Evolutionary conservation across 805 yeast genomes (phyloP), one percentile per base, ranked within the genome.

Genomic region (Candida easanensis): DNA sequence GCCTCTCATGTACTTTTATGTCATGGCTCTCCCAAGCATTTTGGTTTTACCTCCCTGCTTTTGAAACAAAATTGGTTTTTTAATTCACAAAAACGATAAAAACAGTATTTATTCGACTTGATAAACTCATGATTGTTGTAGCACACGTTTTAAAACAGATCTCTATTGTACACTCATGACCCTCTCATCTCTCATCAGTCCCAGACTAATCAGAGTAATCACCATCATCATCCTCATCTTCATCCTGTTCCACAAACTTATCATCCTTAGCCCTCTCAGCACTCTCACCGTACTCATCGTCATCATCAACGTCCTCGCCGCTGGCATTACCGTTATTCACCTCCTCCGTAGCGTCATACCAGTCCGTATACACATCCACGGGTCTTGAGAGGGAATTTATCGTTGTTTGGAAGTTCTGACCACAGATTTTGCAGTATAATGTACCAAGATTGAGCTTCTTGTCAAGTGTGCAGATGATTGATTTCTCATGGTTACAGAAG

Each of bases 341-440:
- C 36, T 83, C 88, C 52, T 84, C 87, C 0, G 91, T 93, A 40
- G 98, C 98, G 70, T 91, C 99, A 41, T 88, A 88, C 99, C 99
- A 91, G 63, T 91, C 98, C 38, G 95, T 84, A 61, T 91, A 91
- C 14, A 91, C 85, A 66, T 91, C 99, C 33, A 91, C 89, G 0
- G 99, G 96, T 45, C 87, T 96, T 14, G 88, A 80, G 14, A 71
- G 53, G 1, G 69, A 78, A 62, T 88, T 88, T 53, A 90, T 88
- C 36, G 89, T 80, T 4, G 95, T 79, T 63, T 90, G 97, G 70
- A 93, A 91, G 30, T 79, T 76, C 63, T 90, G 97, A 0, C 97
- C 97, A 62, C 99, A 91, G 26, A 89, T 84, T 61, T 93, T 93
- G 64, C 99, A 91, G 50, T 78, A 80, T 46, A 93, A 66, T 19